These are phyloP conservation scores for Petasospora fabianii DNA, from an alignment of 1,139 yeast species.

Conservation along the genomic window DNA sequence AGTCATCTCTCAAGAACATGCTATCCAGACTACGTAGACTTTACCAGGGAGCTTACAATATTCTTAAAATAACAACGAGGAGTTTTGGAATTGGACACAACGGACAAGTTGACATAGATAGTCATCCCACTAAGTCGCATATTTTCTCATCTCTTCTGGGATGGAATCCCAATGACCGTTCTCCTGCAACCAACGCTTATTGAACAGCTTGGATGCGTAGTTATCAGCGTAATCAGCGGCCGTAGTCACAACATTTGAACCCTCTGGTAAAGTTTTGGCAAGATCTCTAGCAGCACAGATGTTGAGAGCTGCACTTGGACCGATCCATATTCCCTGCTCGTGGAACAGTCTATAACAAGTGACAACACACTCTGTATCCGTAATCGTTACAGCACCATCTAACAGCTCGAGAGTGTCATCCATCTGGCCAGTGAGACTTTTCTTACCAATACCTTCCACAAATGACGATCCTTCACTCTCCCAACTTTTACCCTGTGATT, in stretches of 20 bases:
- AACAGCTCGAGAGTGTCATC: conserved; percentile 15
- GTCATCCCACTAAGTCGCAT: conserved; percentile 13
- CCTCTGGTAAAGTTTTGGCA: conserved; percentile 22
- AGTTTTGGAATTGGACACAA: background rate
- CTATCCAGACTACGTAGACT: too few relatives aligned
- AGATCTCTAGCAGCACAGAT: conserved; percentile 20
- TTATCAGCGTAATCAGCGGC: conserved; percentile 23
- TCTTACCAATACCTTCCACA: conserved; percentile 26
- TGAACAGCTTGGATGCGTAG: conserved; percentile 23
- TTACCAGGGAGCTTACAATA: too few relatives aligned
- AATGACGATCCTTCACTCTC: conserved; percentile 24
- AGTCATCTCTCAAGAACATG: too few relatives aligned
- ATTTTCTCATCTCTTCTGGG: conserved; percentile 17
- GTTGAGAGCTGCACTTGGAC: conserved; percentile 24
- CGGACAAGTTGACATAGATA: too few relatives aligned
- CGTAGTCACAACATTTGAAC: conserved; percentile 24
- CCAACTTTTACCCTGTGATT: conserved; percentile 19
- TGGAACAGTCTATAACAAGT: conserved; percentile 20
- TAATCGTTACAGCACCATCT: conserved; percentile 17
- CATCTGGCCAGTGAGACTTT: conserved; percentile 22
- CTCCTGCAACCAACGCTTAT: conserved; percentile 17
- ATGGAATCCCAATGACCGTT: conserved; percentile 22
- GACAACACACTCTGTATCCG: conserved; percentile 18
- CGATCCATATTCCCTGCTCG: conserved; percentile 21
- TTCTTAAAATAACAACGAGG: background rate